A percentile compares a stretch with the other conserved stretches of the same genome.
Evolutionary conservation across 441 rosid genomes (phyloP).

Genomic region (Populus trichocarpa): DNA sequence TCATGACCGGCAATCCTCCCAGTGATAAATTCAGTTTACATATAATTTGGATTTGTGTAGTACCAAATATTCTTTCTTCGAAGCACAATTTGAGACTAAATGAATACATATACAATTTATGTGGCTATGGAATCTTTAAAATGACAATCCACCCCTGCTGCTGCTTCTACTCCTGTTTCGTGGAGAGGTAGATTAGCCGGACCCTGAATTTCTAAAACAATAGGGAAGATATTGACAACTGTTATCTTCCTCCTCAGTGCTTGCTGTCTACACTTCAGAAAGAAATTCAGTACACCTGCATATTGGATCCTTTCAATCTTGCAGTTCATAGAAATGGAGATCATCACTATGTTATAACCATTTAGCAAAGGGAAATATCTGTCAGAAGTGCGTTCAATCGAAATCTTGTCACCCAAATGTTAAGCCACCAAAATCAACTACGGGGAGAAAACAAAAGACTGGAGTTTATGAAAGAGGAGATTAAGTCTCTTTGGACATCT

Average conservation of each 20-base stretch:
- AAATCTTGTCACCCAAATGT: background rate
- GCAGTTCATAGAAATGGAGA: background rate
- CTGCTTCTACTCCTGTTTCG: background rate
- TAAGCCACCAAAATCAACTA: background rate
- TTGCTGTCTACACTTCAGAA: slow-evolving; percentile 3
- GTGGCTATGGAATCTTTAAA: background rate
- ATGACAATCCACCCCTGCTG: background rate
- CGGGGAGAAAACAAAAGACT: background rate
- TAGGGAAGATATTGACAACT: slow-evolving; percentile 1
- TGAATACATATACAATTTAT: slow-evolving; percentile 21
- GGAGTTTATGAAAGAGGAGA: background rate
- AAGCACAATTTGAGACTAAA: slow-evolving; percentile 7
- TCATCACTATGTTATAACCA: background rate
- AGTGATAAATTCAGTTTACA: background rate
- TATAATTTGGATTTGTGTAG: background rate
- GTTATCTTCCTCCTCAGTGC: background rate
- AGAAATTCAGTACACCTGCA: slow-evolving; percentile 22
- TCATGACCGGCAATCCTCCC: background rate
- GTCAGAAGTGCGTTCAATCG: background rate
- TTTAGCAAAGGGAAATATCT: background rate
- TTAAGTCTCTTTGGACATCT: background rate
- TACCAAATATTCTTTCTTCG: background rate
- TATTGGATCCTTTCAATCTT: background rate
- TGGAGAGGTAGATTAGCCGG: background rate
- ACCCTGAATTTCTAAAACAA: slow-evolving; percentile 10